Evolutionary conservation across 345 rosid species (phyloP), one percentile per base, ranked within the genome.

Genomic region (Trapa bicornis): DNA sequence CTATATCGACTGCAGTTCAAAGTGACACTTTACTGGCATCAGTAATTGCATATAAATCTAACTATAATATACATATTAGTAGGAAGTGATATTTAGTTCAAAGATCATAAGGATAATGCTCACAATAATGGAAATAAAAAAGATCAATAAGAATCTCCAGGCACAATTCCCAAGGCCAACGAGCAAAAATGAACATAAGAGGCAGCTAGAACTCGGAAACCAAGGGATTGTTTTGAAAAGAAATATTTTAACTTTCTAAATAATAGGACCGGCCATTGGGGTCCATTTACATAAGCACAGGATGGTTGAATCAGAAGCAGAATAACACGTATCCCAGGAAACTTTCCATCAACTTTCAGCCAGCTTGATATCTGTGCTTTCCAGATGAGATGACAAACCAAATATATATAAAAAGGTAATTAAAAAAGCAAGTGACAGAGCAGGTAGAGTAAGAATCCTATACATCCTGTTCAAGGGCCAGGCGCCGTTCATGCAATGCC

Each of bases 381-480:
- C 60, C 60, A 3, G 17, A 54, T 54, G 22, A 54, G 33, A n/a
- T 22, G 32, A 54, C 60, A 54, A n/a, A 58, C 48, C 48, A 11
- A 45, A 45, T 45, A 45, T 45, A 2, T 5, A 13, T 2, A 58
- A 35, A 35, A 13, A 1, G 6, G 8, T 22, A 35, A 35, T 14
- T 7, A 11, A 45, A 45, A n/a, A 43, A n/a, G 48, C 43, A 17
- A 41, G 9, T 42, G 5, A 41, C n/a, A 36, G 35, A 42, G 37
- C 5, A 32, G 11, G 63, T 57, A 65, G 58, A 63, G 78, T 70
- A 73, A 69, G 79, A 65, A 68, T 57, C 52, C 33, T 58, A 61
- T 89, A 94, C 97, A 86, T 94, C 97, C 87, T 91, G 99, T 76
- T 91, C 97, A 74, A 94, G 99, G 54, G 96, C 96, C 82, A 94